Evolutionary conservation across 441 rosid genomes (phyloP), one percentile per base, ranked within the genome.

Genomic region (Euphorbia corollata): DNA sequence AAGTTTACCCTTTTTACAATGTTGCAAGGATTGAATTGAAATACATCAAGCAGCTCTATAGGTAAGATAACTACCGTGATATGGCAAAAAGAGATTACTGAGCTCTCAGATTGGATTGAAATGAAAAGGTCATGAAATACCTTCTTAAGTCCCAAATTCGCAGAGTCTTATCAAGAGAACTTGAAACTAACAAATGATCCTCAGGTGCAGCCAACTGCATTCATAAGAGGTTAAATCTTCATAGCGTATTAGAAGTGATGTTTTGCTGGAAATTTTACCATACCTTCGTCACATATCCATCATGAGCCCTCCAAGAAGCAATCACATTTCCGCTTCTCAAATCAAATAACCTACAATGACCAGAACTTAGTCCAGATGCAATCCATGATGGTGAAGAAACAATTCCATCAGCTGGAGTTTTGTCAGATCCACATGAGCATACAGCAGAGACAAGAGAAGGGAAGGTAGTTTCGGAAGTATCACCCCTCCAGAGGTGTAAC

Each of bases 241-340:
- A 32, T 39, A 39, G 66, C 23, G 68, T 55, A 61, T 61, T 61
- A 70, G 71, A 24, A 13, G 51, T 34, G 38, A 63, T 51, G 50
- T 68, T 50, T 55, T 15, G 19, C 55, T 27, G 0, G 50, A 60
- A 74, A 60, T 57, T 71, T 73, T 36, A 67, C 36, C 27, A 45
- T 80, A 92, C 98, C 98, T 88, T 87, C 19, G 94, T 92, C 66
- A 92, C 82, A 55, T 87, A 92, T 79, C 92, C 97, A 64, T 87
- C 94, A 61, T 90, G 97, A 81, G 92, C 96, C 79, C 82, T 84
- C 97, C 98, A 92, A 63, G 85, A 84, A 65, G 87, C 83, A 82
- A 88, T 69, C 58, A 87, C 71, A 69, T 80, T 78, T 75, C 91
- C 86, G 60, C 87, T 84, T 73, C 98, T 86, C 39, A 78, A 69